Base-by-base conservation (phyloP, 2,329 filamentous ascomycete genomes). In the Neofusicoccum parvum region DNA sequence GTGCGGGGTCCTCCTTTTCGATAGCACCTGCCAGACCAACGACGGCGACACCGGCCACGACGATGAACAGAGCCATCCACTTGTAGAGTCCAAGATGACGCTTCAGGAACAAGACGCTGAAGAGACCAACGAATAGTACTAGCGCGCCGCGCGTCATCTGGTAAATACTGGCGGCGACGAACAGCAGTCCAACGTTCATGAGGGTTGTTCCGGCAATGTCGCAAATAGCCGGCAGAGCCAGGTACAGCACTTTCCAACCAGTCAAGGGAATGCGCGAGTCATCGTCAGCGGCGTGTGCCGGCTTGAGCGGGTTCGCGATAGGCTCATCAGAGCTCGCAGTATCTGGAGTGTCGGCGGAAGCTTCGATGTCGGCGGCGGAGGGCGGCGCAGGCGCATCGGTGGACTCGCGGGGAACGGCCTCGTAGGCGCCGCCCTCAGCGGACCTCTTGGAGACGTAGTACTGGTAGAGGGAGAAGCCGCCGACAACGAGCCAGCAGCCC, bases 61-160 rank as follows among this genome's bases (percentile, higher is more conserved):
- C 95, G 36, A 96, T 88, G 60, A 94, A 85, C 5, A 99, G 86
- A 5, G 92, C 91, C 66, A 92, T 81, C 95, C 95, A 99, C 78
- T 99, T 95, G 82, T 94, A 97, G n/a, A 91, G 76, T 67, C 88
- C 87, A 39, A 99, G 84, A 70, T 87, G 90, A 54, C 92, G 87
- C 72, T 88, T 89, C 65, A 99, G 83, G 78, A 99, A 98, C 12
- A 96, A 73, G 34, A 99, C 94, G 73, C 93, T 97, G 80, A 99
- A 97, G 0, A 98, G 81, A 0, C 95, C 95, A 20, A 99, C 95
- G 72, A 99, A 99, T 6, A 99, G 85, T 3, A 99, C 94, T 48
- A 99, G 84, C 0, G 95, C 95, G 9, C 95, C 95, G 66, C 95
- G 86, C 1, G 94, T 98, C 95, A 99, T 99, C 80, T 99, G 95